These are phyloP conservation scores for Tolypocladium guangdongense DNA, from an alignment of 2,329 filamentous ascomycete genomes.

Conservation along the genomic window DNA sequence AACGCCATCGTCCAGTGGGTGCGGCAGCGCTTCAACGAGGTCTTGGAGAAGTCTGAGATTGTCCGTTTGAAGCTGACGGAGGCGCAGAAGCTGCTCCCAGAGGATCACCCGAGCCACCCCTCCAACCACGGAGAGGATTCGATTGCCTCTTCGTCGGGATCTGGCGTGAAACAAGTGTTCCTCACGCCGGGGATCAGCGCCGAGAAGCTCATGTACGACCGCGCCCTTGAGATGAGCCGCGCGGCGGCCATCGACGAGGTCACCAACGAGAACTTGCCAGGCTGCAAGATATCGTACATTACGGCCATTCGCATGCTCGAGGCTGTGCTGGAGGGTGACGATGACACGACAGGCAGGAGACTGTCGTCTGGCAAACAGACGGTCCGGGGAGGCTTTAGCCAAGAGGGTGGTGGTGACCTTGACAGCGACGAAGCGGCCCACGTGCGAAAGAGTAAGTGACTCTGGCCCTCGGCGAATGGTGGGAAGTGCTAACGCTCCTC, in stretches of 20 bases:
- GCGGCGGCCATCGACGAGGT: slow-evolving; percentile 93
- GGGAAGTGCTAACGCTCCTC: slow-evolving; percentile 11
- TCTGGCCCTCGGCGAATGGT: neutral
- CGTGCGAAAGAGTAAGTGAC: slow-evolving; percentile 56
- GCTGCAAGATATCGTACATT: slow-evolving; percentile 86
- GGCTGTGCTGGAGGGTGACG: slow-evolving; percentile 81
- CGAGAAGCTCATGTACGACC: slow-evolving; percentile 96
- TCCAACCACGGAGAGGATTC: slow-evolving; percentile 58
- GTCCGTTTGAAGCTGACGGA: slow-evolving; percentile 82
- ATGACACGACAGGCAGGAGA: slow-evolving; percentile 30
- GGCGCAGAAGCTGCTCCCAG: slow-evolving; percentile 72
- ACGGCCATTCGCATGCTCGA: slow-evolving; percentile 93
- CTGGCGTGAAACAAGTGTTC: slow-evolving; percentile 66
- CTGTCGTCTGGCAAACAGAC: slow-evolving; percentile 27
- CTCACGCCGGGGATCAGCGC: slow-evolving; percentile 85
- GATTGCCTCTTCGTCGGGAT: slow-evolving; percentile 44
- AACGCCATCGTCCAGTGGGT: slow-evolving; percentile 96
- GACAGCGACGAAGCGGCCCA: slow-evolving; percentile 63
- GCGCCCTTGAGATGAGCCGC: slow-evolving; percentile 92
- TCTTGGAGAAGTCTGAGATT: slow-evolving; percentile 89
- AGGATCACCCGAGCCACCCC: slow-evolving; percentile 78
- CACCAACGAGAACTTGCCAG: slow-evolving; percentile 74
- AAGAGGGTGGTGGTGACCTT: slow-evolving; percentile 30
- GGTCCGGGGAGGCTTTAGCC: slow-evolving; percentile 23
- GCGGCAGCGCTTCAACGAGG: slow-evolving; percentile 88